These are phyloP conservation scores for Calcarisporium arbuscula DNA, from an alignment of 2,329 filamentous ascomycete genomes.

Conservation along the genomic window DNA sequence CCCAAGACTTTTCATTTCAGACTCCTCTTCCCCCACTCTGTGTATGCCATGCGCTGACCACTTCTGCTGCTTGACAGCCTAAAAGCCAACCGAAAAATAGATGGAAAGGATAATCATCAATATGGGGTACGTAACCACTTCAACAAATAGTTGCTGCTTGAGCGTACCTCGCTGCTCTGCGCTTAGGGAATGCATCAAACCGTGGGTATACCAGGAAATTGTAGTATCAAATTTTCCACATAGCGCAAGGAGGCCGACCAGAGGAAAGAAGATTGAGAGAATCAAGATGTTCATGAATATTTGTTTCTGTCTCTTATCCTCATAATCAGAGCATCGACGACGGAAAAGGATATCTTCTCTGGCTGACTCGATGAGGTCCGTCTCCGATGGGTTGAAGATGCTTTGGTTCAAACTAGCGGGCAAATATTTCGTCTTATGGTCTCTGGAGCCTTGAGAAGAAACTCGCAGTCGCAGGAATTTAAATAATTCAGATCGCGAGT, in stretches of 20 bases:
- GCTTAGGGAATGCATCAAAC: slow-evolving; percentile 34
- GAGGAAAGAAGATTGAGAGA: slow-evolving; percentile 37
- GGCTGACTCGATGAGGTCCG: slow-evolving; percentile 23
- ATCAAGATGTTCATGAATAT: slow-evolving; percentile 34
- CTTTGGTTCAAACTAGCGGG: slow-evolving; percentile 11
- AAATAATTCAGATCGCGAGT: too few relatives aligned
- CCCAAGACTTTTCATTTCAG: too few relatives aligned
- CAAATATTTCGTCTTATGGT: slow-evolving; percentile 11
- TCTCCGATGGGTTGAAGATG: slow-evolving; percentile 21
- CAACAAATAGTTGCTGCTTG: slow-evolving; percentile 30
- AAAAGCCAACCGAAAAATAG: slow-evolving; percentile 20
- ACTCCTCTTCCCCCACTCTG: too few relatives aligned
- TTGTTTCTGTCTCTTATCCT: slow-evolving; percentile 22
- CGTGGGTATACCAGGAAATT: slow-evolving; percentile 42
- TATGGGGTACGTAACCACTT: slow-evolving; percentile 25
- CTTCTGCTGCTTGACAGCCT: too few relatives aligned
- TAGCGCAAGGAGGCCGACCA: slow-evolving; percentile 38
- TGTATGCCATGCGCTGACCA: too few relatives aligned
- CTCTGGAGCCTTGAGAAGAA: too few relatives aligned
- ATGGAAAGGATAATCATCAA: slow-evolving; percentile 25
- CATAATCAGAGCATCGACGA: slow-evolving; percentile 18
- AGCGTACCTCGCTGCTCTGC: slow-evolving; percentile 22
- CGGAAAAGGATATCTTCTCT: slow-evolving; percentile 23
- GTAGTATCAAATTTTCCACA: slow-evolving; percentile 37
- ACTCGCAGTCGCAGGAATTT: too few relatives aligned